Conservation (phyloP, 2,329 filamentous ascomycete species). For the Beauveria bassiana region DNA sequence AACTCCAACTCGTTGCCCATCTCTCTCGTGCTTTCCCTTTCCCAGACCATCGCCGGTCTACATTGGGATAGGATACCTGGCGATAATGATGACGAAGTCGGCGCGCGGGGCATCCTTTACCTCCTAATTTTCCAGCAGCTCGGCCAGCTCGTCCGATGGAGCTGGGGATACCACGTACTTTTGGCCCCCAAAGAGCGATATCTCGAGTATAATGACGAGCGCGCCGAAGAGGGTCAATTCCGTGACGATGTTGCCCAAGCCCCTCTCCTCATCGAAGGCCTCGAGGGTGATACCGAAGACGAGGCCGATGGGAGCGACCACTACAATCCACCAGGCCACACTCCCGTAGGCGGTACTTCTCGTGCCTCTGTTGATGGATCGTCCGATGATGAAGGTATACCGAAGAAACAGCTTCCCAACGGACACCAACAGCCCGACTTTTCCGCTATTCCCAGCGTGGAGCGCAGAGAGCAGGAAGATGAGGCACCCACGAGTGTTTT, state of each 20-base stretch:
- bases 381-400: constrained; percentile 36
- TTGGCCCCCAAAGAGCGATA: constrained; percentile 77
- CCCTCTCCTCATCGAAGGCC: constrained; percentile 33
- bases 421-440: constrained; percentile 41
- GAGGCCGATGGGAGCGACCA: constrained; percentile 22
- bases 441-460: constrained; percentile 53
- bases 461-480: constrained; percentile 23
- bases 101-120: constrained; percentile 87
- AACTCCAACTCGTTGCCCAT: constrained; percentile 98
- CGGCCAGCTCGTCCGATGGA: constrained; percentile 92
- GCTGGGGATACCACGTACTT: constrained; percentile 93
- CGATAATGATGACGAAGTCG: constrained; percentile 89
- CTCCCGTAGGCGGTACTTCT: constrained; percentile 44
- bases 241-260: constrained; percentile 41
- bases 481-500: constrained; percentile 23
- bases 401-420: constrained; percentile 21
- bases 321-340: constrained; percentile 49
- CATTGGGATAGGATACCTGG: constrained; percentile 89
- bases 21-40: constrained; percentile 87
- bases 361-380: constrained; percentile 41
- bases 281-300: constrained; percentile 31
- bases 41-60: constrained; percentile 81
- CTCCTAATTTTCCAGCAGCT: constrained; percentile 96
- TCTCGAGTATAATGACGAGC: constrained; percentile 51
- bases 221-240: constrained; percentile 52